phyloP scores from a whole-genome alignment of 345 rosid genomes.

The Heritiera littoralis region DNA sequence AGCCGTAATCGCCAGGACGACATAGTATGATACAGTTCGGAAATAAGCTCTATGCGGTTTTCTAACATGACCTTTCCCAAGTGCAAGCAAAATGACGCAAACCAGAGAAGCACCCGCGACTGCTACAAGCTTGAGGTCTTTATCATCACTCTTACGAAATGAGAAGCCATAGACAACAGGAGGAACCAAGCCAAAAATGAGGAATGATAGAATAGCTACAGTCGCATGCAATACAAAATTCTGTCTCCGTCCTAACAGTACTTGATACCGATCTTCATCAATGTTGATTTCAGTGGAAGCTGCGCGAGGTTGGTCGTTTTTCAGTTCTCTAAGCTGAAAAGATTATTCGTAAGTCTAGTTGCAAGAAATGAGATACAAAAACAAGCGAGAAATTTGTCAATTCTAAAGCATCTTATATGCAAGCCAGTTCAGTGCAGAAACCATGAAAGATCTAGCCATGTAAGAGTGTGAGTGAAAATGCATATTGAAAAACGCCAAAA shows the following conservation, averaged over 20 bases:
- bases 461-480: background rate
- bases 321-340: conserved; percentile 71
- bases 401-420: background rate
- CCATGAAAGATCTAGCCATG: background rate
- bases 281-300: conserved; percentile 23
- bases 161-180: conserved; percentile 61
- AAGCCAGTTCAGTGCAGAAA: background rate
- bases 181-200: conserved; percentile 56
- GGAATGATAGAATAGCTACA: conserved; percentile 55
- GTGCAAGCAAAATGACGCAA: conserved; percentile 62
- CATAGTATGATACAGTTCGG: conserved; percentile 44
- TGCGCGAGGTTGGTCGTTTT: conserved; percentile 32
- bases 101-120: conserved; percentile 57
- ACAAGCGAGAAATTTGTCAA: background rate
- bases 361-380: background rate
- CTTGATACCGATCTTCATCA: conserved; percentile 52
- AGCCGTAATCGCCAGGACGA: conserved; percentile 43
- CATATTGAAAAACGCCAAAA: background rate
- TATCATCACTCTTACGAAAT: conserved; percentile 48
- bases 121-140: conserved; percentile 57
- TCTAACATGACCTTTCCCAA: conserved; percentile 57
- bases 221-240: conserved; percentile 55
- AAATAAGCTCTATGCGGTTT: conserved; percentile 50
- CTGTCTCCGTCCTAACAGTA: conserved; percentile 54
- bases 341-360: conserved; percentile 3